phyloP scores from a whole-genome alignment of 148 eudicot genomes.

The Cornus suecica region DNA sequence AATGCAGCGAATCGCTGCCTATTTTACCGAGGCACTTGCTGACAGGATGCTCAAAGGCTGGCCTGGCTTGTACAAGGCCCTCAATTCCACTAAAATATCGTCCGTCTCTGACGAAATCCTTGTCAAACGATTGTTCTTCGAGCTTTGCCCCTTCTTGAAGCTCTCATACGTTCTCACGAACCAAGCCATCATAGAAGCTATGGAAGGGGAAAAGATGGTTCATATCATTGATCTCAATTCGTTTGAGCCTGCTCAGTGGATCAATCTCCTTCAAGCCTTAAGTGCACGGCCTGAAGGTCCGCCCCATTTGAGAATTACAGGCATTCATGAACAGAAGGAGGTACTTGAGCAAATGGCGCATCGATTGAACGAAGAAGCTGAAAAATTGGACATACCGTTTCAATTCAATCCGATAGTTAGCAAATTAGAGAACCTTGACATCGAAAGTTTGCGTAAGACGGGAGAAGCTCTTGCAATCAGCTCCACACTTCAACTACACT shows the following conservation, averaged over 20 bases:
- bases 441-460: slow-evolving; percentile 55
- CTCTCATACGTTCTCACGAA: slow-evolving; percentile 56
- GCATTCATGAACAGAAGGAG: slow-evolving; percentile 56
- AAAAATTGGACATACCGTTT: slow-evolving; percentile 65
- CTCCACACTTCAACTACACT: slow-evolving; percentile 58
- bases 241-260: slow-evolving; percentile 77
- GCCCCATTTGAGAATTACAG: slow-evolving; percentile 72
- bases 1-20: slow-evolving; percentile 76
- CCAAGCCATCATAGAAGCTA: slow-evolving; percentile 69
- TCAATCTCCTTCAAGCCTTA: slow-evolving; percentile 54
- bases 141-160: slow-evolving; percentile 60
- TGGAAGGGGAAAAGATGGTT: slow-evolving; percentile 74
- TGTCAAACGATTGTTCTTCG: slow-evolving; percentile 50
- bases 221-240: slow-evolving; percentile 65
- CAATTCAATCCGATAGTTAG: slow-evolving; percentile 61
- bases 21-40: slow-evolving; percentile 72
- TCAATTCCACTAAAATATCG: slow-evolving; percentile 46
- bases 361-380: slow-evolving; percentile 59
- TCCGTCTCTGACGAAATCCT: slow-evolving; percentile 43
- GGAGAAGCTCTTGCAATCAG: slow-evolving; percentile 77
- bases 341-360: slow-evolving; percentile 62
- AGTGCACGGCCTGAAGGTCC: slow-evolving; percentile 57
- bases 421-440: slow-evolving; percentile 55
- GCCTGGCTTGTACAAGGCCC: slow-evolving; percentile 70
- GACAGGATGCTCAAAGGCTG: slow-evolving; percentile 54